phyloP scores from a whole-genome alignment of 768 basidiomycete genomes.

The Tulasnella sp. region DNA sequence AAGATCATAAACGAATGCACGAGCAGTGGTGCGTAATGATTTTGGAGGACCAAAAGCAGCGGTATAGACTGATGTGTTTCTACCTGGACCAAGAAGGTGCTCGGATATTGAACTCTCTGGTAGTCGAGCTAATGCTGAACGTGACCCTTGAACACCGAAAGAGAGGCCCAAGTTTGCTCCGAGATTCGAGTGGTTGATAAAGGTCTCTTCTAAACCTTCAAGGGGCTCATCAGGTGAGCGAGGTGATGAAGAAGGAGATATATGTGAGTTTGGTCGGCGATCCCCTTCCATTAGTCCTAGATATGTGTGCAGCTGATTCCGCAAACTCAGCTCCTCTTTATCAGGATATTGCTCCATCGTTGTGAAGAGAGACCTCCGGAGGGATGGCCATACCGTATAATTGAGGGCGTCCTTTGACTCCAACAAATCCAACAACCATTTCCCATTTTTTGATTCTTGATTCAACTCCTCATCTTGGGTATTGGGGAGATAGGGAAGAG shows the following conservation, averaged over 20 bases:
- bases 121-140: constrained; percentile 31
- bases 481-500: background rate
- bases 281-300: constrained; percentile 8
- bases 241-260: background rate
- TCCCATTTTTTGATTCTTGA: background rate
- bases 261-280: background rate
- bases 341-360: constrained; percentile 1
- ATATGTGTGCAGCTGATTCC: constrained; percentile 13
- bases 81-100: constrained; percentile 28
- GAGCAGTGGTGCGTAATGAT: constrained; percentile 31
- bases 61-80: constrained; percentile 21
- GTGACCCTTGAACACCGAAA: constrained; percentile 12
- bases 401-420: background rate
- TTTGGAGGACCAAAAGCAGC: constrained; percentile 31
- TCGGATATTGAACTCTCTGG: constrained; percentile 31
- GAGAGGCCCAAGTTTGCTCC: background rate
- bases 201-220: background rate
- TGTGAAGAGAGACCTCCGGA: background rate
- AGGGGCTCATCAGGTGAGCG: background rate
- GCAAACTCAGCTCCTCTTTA: constrained; percentile 1
- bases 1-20: constrained; percentile 52
- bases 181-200: constrained; percentile 5
- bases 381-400: constrained; percentile 3
- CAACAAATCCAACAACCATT: constrained; percentile 6
- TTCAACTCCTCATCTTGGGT: too few relatives aligned